Evolutionary conservation across 192 early-diverging fungal species (phyloP).

Genomic region (Dispira simplex): DNA sequence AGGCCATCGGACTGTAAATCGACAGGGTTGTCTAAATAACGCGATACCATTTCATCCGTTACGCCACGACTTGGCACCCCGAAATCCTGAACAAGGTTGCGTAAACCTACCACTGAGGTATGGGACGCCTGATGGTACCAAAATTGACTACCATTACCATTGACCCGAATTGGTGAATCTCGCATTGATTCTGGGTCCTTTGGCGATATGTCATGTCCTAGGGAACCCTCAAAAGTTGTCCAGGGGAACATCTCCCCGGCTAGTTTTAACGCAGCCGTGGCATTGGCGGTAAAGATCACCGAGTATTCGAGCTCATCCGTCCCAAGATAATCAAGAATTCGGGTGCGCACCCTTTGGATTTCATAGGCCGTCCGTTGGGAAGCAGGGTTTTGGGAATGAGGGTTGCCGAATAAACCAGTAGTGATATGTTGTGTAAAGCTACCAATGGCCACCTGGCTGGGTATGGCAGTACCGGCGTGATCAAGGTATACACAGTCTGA

Average conservation of each 20-base stretch:
- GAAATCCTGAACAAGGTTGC: slow-evolving; percentile 29
- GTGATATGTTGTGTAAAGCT: slow-evolving; percentile 27
- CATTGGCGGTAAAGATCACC: slow-evolving; percentile 63
- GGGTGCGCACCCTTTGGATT: slow-evolving; percentile 34
- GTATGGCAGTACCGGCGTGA: slow-evolving; percentile 45
- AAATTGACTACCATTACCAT: slow-evolving; percentile 12
- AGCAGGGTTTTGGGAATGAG: slow-evolving; percentile 41
- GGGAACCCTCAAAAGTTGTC: not conserved
- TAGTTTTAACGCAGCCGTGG: slow-evolving; percentile 58
- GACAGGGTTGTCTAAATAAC: too few relatives aligned
- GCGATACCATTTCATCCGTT: too few relatives aligned
- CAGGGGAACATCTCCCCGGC: slow-evolving; percentile 58
- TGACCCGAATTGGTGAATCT: slow-evolving; percentile 2
- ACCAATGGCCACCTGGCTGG: slow-evolving; percentile 24
- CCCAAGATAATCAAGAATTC: slow-evolving; percentile 38
- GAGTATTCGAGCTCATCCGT: slow-evolving; percentile 38
- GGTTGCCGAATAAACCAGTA: slow-evolving; percentile 39
- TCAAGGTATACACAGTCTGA: slow-evolving; percentile 37
- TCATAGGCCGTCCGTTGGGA: slow-evolving; percentile 31
- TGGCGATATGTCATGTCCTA: too few relatives aligned
- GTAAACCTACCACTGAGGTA: slow-evolving; percentile 60
- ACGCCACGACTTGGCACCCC: slow-evolving; percentile 8
- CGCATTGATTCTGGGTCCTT: slow-evolving; percentile 10
- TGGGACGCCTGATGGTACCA: slow-evolving; percentile 53
- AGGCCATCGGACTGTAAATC: too few relatives aligned